Percentiles rank a stretch among this genome's conserved stretches.
These are phyloP conservation scores for Penicillium sp. DNA, from an alignment of 2,329 filamentous ascomycete species.

Conservation along the genomic window DNA sequence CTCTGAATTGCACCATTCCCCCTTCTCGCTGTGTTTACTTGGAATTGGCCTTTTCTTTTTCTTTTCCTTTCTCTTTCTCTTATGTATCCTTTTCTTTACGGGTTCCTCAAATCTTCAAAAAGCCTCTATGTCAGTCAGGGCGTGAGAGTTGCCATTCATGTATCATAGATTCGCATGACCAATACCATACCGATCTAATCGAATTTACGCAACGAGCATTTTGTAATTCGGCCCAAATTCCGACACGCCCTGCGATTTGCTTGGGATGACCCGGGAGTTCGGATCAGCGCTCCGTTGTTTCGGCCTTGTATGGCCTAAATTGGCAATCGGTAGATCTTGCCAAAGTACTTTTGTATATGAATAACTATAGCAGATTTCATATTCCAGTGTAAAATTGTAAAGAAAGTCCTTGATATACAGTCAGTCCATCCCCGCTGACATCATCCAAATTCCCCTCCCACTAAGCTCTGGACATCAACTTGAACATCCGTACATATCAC, in stretches of 20 bases:
- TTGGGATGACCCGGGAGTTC: not conserved
- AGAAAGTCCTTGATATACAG: not conserved
- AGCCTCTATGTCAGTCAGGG: constrained; percentile 12
- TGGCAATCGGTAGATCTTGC: not conserved
- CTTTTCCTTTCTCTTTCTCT: constrained; percentile 16
- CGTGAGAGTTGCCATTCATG: constrained; percentile 30
- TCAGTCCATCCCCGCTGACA: constrained; percentile 15
- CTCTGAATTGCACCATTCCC: constrained; percentile 14
- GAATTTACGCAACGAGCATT: not conserved
- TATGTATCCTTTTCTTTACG: constrained; percentile 25
- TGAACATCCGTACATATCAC: not conserved
- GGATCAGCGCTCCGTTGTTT: not conserved
- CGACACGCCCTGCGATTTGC: not conserved
- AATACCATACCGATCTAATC: constrained; percentile 28
- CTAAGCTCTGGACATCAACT: not conserved
- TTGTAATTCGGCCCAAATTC: not conserved
- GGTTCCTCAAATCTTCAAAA: constrained; percentile 21
- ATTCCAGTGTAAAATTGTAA: not conserved
- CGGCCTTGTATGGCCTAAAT: not conserved
- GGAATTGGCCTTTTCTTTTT: constrained; percentile 21
- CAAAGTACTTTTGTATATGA: not conserved
- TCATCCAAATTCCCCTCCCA: constrained; percentile 21
- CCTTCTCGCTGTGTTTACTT: constrained; percentile 18
- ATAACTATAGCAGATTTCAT: not conserved
- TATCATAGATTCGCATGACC: constrained; percentile 36